phyloP scores from a whole-genome alignment of 2,329 filamentous ascomycete species.

The Chrysoporthe cubensis region DNA sequence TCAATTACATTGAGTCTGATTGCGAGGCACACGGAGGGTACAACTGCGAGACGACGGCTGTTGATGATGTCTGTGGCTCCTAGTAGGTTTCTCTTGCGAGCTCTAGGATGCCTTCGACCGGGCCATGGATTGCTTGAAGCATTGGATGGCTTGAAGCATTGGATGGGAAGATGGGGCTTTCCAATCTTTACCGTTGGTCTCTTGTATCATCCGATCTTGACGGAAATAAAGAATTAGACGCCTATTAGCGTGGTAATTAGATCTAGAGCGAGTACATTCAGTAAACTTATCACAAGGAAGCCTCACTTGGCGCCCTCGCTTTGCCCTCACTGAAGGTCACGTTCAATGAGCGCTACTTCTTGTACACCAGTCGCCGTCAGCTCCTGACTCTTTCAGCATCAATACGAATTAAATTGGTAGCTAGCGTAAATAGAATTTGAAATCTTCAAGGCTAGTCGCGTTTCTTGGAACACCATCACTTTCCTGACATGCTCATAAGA shows the following conservation, averaged over 20 bases:
- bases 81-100: neutral
- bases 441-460: neutral
- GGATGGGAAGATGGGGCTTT: neutral
- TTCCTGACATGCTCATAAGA: neutral
- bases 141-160: neutral
- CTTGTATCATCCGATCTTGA: neutral
- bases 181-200: neutral
- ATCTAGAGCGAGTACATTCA: neutral
- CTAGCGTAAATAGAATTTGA: neutral
- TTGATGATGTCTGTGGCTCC: slow-evolving; percentile 21
- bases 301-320: neutral
- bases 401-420: too few species aligned
- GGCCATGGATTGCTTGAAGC: neutral
- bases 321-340: neutral
- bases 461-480: neutral
- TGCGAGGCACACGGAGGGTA: slow-evolving; percentile 16
- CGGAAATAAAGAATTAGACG: neutral
- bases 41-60: slow-evolving; percentile 15
- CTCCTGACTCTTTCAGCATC: too few species aligned
- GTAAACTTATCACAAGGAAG: neutral
- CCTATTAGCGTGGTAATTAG: neutral
- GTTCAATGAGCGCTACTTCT: neutral
- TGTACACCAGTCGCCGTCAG: neutral
- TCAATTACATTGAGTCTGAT: slow-evolving; percentile 20
- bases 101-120: neutral